These are phyloP conservation scores for Sclerotinia spermophila DNA, from an alignment of 2,329 filamentous ascomycete genomes.

Conservation along the genomic window DNA sequence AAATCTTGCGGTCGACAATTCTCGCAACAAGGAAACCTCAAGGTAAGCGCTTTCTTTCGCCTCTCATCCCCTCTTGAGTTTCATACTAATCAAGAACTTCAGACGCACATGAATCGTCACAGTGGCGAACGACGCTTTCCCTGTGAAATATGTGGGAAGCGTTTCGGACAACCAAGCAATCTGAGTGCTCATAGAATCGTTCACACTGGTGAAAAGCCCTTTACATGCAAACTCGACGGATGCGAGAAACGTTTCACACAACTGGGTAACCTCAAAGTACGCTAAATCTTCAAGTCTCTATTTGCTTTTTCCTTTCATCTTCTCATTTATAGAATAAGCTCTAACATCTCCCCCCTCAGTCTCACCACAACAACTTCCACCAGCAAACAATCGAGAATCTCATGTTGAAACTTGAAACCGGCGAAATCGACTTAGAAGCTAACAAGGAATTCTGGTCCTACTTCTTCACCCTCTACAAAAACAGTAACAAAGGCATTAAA, in stretches of 20 bases:
- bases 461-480: constrained; percentile 87
- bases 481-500: constrained; percentile 98
- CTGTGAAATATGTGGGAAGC: background rate
- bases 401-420: constrained; percentile 59
- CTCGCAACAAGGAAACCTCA: constrained; percentile 4
- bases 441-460: constrained; percentile 81
- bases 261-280: constrained; percentile 81
- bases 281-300: constrained; percentile 21
- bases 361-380: constrained; percentile 64
- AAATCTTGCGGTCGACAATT: background rate
- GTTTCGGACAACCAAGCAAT: constrained; percentile 5
- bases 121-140: constrained; percentile 7
- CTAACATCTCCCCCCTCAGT: background rate
- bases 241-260: constrained; percentile 85
- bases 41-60: background rate
- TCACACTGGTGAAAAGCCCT: constrained; percentile 18
- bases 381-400: constrained; percentile 66
- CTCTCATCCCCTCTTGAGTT: background rate
- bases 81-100: background rate
- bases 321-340: background rate
- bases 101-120: constrained; percentile 10
- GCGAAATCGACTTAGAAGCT: constrained; percentile 58
- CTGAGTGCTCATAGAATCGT: constrained; percentile 21
- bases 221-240: constrained; percentile 60
- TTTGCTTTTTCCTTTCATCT: background rate